Base-by-base conservation (phyloP, 257 asterid genomes). In the Phtheirospermum japonicum region DNA sequence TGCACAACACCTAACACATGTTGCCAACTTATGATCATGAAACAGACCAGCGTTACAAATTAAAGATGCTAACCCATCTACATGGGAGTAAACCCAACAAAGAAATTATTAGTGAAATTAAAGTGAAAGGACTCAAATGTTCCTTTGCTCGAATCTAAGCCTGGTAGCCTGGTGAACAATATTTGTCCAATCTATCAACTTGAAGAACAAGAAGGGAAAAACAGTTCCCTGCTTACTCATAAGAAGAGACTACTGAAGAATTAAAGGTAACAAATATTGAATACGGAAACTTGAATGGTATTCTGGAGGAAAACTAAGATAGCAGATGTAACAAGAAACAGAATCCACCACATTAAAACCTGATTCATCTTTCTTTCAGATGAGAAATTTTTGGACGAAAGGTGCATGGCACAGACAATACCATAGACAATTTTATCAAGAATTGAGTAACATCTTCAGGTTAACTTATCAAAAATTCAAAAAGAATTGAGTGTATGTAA, bases 361-460 rank as follows among this genome's bases (percentile, higher is more conserved):
- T 28, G 59, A 8, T 19, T 46, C 16, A 23, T 57, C 32, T 56
- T 46, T 56, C 49, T 48, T 63, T 46, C 60, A 55, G 9, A 28
- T 7, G 39, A 9, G 13, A 19, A 63, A 8, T 14, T 17, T 32
- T 34, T 0, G 45, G 57, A 34, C 32, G 48, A 37, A 34, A 14
- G 71, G 56, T 57, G 57, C 57, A 64, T 28, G 40, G 26, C 61
- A 59, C 69, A 46, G 46, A 26, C 30, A 67, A 40, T 33, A 18
- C 20, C 54, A 40, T 9, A 40, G 17, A 52, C 58, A 58, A 58
- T 19, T 3, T 14, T 43, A 30, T 40, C 20, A 9, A 55, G 70
- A 54, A 4, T 28, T 39, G 6, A 28, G 40, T 19, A 65, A 17
- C 26, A 33, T 5, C 59, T 45, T 33, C 33, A 61, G 39, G 42